Base-by-base conservation (phyloP, 2,329 filamentous ascomycete species). In the Colletotrichum noveboracense region DNA sequence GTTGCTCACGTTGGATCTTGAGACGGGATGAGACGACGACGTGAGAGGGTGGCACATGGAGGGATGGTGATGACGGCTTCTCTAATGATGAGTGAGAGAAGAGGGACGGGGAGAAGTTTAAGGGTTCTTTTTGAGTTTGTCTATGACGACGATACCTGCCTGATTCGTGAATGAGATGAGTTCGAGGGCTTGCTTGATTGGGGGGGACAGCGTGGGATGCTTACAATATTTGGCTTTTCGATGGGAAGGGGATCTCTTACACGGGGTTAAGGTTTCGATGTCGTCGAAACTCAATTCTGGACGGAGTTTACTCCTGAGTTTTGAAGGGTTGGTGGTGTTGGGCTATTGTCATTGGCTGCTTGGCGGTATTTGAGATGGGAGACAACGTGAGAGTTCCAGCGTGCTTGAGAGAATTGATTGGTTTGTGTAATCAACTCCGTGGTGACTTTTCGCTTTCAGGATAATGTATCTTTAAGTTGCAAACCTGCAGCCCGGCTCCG, bases 241-340 rank as follows among this genome's bases (percentile, higher is more conserved):
- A 48, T n/a, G 38, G 38, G 13, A 24, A 32, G 36, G 38, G 67
- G 36, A 12, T 55, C 32, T 30, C n/a, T n/a, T 52, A 64, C 26
- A 65, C 13, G 26, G 38, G 68, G 36, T 18, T 28, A 16, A 13
- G 24, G 18, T 36, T 26, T 71, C 6, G 28, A 28, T 30, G 24
- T 60, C 28, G 56, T 16, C n/a, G 43, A 52, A 71, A 66, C 38
- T 58, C 62, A 67, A 67, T 26, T 21, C 32, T 36, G 24, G 62
- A 34, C 69, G 69, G 69, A 67, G 43, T 71, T 7, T n/a, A 71
- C 62, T 68, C 70, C 70, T 48, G 14, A 32, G 62, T 67, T 67
- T 30, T 6, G 30, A 10, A 6, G 28, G 13, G 48, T 3, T n/a
- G 18, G 8, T 12, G 24, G 9, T 16, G 8, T 43, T 71, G 32